Evolutionary conservation across 768 basidiomycete species (phyloP), one percentile per base, ranked within the genome.

Genomic region (Cystofilobasidium bisporidii): DNA sequence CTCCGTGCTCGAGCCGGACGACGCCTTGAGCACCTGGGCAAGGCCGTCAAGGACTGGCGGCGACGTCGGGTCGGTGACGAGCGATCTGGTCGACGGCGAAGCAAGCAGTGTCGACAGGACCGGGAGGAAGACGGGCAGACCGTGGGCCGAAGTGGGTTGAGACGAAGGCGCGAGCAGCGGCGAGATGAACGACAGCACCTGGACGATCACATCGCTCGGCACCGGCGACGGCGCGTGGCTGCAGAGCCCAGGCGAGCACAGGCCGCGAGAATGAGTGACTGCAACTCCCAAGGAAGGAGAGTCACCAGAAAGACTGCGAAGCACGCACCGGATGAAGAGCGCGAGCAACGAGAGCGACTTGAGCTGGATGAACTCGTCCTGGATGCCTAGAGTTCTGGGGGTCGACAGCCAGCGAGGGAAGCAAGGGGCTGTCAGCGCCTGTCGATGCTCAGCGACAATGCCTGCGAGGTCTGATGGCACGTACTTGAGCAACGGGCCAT

Each of bases 311-410:
- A 8, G 43, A 43, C 20, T 12, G 24, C 3, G 17, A 3, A 3
- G 18, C 17, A 47, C 65, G 36, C 41, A 63, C 55, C 47, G 53
- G 40, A 68, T 68, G 28, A 97, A 82, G 40, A 93, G 82, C 0
- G 92, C 91, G 55, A 96, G 79, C 71, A 98, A 87, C 74, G 94
- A 88, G 0, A 87, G 82, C 15, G 87, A 82, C 75, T 93, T 96
- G 66, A 97, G 81, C 73, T 93, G 90, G n/a, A 90, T 86, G 71
- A 96, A 97, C 75, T 98, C 93, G 75, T 98, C 96, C 72, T 86
- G 86, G 17, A 87, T 84, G 45, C 89, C 87, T 57, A 96, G 79
- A 40, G 86, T 84, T 72, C 90, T 94, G 58, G 63, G n/a, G n/a
- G n/a, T n/a, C n/a, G n/a, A n/a, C n/a, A n/a, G n/a, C n/a, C n/a